Percentiles rank a stretch among this genome's conserved stretches.
phyloP scores from a whole-genome alignment of 768 basidiomycete species.

The Gyrodon lividus region DNA sequence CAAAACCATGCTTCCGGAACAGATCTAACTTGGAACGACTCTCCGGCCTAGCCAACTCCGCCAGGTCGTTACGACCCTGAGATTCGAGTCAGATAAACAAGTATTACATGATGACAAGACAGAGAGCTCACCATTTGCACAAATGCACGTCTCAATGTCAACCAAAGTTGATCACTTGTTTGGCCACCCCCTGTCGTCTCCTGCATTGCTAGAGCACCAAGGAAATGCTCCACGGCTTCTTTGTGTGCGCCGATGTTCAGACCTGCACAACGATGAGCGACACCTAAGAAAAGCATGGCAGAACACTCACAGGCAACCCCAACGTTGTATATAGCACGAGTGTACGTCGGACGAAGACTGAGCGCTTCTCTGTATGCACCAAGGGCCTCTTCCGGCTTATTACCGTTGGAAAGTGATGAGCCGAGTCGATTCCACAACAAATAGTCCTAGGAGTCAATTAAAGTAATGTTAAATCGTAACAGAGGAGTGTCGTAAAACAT shows the following conservation, averaged over 20 bases:
- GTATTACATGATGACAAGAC: neutral
- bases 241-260: slow-evolving; percentile 93
- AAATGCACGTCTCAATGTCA: slow-evolving; percentile 81
- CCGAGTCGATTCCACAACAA: slow-evolving; percentile 95
- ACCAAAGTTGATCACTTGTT: slow-evolving; percentile 86
- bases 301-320: slow-evolving; percentile 89
- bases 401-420: slow-evolving; percentile 91
- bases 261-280: slow-evolving; percentile 46
- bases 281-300: neutral
- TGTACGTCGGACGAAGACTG: slow-evolving; percentile 89
- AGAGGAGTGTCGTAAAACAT: slow-evolving; percentile 14
- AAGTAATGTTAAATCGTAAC: neutral
- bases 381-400: slow-evolving; percentile 89
- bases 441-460: slow-evolving; percentile 61
- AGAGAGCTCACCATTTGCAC: slow-evolving; percentile 61
- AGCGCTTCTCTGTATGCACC: slow-evolving; percentile 90
- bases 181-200: slow-evolving; percentile 61
- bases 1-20: slow-evolving; percentile 86
- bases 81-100: neutral
- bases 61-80: slow-evolving; percentile 77
- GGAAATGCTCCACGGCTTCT: slow-evolving; percentile 95
- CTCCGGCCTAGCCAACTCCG: slow-evolving; percentile 65
- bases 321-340: slow-evolving; percentile 95
- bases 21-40: slow-evolving; percentile 60
- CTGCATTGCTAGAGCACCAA: slow-evolving; percentile 81